Percentiles rank a stretch among this genome's conserved stretches.
These are phyloP conservation scores for Mariannaea sp. DNA, from an alignment of 2,329 filamentous ascomycete genomes.

Conservation along the genomic window DNA sequence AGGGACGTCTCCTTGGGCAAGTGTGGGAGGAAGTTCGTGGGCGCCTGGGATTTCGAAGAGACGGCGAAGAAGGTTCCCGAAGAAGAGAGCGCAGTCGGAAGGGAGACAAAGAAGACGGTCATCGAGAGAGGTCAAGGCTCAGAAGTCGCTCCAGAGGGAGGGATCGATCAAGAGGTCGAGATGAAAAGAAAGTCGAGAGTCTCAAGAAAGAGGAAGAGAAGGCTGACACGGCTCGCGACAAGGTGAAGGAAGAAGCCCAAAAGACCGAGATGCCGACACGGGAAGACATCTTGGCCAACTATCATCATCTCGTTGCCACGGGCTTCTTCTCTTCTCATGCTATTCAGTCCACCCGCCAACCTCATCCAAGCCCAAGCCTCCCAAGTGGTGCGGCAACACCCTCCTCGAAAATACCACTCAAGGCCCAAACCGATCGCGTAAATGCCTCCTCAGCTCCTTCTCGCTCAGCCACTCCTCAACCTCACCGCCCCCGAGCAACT, in stretches of 20 bases:
- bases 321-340: slow-evolving; percentile 65
- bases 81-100: slow-evolving; percentile 33
- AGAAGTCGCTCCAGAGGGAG: slow-evolving; percentile 8
- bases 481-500: slow-evolving; percentile 16
- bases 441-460: slow-evolving; percentile 11
- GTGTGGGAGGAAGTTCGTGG: slow-evolving; percentile 48
- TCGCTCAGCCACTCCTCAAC: slow-evolving; percentile 25
- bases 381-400: not conserved
- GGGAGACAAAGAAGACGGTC: slow-evolving; percentile 23
- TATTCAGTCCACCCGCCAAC: slow-evolving; percentile 61
- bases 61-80: slow-evolving; percentile 30
- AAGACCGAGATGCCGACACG: slow-evolving; percentile 39
- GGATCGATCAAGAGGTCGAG: slow-evolving; percentile 17
- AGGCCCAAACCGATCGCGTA: slow-evolving; percentile 8
- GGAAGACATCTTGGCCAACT: slow-evolving; percentile 61
- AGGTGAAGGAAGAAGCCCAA: slow-evolving; percentile 12
- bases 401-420: slow-evolving; percentile 4
- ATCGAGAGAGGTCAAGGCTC: slow-evolving; percentile 9
- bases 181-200: slow-evolving; percentile 15
- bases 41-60: slow-evolving; percentile 38
- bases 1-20: slow-evolving; percentile 42
- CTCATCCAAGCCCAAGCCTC: slow-evolving; percentile 26
- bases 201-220: not conserved
- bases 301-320: slow-evolving; percentile 59
- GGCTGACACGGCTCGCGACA: slow-evolving; percentile 13